Evolutionary conservation across 2,329 filamentous ascomycete genomes (phyloP).

Genomic region (Chaetomium sp.): DNA sequence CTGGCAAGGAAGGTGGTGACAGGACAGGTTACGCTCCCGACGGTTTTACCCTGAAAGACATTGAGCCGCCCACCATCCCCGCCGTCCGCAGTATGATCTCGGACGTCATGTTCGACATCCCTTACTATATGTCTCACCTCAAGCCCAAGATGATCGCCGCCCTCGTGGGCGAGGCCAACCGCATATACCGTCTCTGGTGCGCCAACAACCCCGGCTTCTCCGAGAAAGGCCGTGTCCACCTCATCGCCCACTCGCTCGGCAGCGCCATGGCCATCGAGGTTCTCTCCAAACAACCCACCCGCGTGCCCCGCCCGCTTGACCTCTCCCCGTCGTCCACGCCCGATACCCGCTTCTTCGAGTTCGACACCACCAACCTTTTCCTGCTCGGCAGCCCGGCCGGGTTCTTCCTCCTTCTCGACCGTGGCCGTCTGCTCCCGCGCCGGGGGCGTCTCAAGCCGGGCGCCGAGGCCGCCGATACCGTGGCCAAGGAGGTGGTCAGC

Average conservation of each 20-base stretch:
- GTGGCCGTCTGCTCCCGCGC: slow-evolving; percentile 64
- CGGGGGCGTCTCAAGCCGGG: slow-evolving; percentile 70
- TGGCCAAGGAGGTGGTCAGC: slow-evolving; percentile 60
- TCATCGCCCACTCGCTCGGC: slow-evolving; percentile 89
- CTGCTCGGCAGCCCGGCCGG: slow-evolving; percentile 83
- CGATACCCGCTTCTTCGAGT: slow-evolving; percentile 67
- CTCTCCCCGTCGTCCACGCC: slow-evolving; percentile 32
- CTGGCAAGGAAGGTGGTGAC: slow-evolving; percentile 46
- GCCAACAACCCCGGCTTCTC: slow-evolving; percentile 84
- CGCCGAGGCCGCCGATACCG: slow-evolving; percentile 55
- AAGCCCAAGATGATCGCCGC: slow-evolving; percentile 92
- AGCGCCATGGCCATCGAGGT: slow-evolving; percentile 94
- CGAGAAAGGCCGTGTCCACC: slow-evolving; percentile 74
- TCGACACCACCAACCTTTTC: slow-evolving; percentile 85
- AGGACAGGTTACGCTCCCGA: slow-evolving; percentile 48
- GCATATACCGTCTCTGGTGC: slow-evolving; percentile 94
- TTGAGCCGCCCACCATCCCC: slow-evolving; percentile 84
- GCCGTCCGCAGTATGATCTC: slow-evolving; percentile 91
- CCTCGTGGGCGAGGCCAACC: slow-evolving; percentile 82
- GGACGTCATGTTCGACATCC: slow-evolving; percentile 97
- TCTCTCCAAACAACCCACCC: slow-evolving; percentile 79
- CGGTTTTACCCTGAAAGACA: slow-evolving; percentile 69
- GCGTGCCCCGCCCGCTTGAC: slow-evolving; percentile 45
- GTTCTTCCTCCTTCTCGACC: slow-evolving; percentile 87
- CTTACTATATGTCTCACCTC: slow-evolving; percentile 94